phyloP scores from a whole-genome alignment of 73 alveolate species.

The Durusdinium trenchii region DNA sequence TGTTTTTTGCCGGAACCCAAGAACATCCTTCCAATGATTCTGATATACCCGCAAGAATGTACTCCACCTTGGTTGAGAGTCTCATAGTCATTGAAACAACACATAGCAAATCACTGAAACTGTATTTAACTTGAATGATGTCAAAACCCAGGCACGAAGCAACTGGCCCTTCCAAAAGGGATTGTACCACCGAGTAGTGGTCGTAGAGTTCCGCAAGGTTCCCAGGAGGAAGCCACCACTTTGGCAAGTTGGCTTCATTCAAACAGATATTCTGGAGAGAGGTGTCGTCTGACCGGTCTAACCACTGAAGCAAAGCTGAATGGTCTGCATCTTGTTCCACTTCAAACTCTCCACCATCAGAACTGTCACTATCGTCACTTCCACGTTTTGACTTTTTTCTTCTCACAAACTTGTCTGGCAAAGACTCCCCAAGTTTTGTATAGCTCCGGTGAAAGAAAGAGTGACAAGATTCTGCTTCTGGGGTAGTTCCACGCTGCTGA shows the following conservation, averaged over 20 bases:
- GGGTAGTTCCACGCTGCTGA: background rate
- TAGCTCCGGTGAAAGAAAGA: background rate
- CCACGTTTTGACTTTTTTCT: background rate
- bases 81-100: background rate
- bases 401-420: background rate
- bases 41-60: background rate
- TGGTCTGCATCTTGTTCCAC: background rate
- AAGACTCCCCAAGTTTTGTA: background rate
- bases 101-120: background rate
- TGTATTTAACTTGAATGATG: too few relatives aligned
- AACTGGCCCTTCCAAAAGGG: background rate
- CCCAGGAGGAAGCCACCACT: background rate
- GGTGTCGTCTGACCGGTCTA: background rate
- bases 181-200: background rate
- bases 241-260: background rate
- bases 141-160: background rate
- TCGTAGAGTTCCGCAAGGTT: background rate
- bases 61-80: background rate
- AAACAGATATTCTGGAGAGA: background rate
- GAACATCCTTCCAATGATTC: background rate
- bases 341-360: background rate
- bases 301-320: background rate
- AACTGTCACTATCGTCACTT: background rate
- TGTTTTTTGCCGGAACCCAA: constrained; percentile 6
- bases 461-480: background rate